Base-by-base conservation (phyloP, 768 basidiomycete species). In the Daedaleopsis sinensis region DNA sequence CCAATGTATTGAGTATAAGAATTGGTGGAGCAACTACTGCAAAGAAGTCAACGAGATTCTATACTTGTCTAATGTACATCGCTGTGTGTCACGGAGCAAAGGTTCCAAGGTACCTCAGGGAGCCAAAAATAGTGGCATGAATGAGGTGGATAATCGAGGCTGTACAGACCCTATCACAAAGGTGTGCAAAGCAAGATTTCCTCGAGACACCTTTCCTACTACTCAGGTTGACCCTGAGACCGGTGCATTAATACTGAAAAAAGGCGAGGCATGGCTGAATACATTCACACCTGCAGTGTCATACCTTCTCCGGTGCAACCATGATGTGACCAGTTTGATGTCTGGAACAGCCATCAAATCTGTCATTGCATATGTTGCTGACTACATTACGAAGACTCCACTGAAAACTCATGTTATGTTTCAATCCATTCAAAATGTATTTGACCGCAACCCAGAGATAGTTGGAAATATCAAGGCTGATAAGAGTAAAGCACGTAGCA, bases 221-320 rank as follows among this genome's bases (percentile, higher is more conserved):
- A 53, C 52, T 39, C n/a, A 38, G 21, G 39, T 35, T 8, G 47
- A 67, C 27, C 15, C 54, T 13, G 47, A 50, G n/a, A 49, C 46
- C 21, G 56, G 56, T 4, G 46, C 32, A 10, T 27, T 57, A 1
- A 15, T 57, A 5, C 36, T 57, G 46, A 57, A 50, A 21, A 57
- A 57, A 23, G 37, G 37, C 10, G 56, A 57, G 18, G 35, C 46
- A 11, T 57, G 56, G 56, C 18, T 57, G 0, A 57, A 57, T 24
- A 48, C 47, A 36, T 16, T 48, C 46, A 44, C 43, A 12, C 43
- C 27, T 13, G 43, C 46, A 21, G 16, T 52, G 12, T 32, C 51
- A 12, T 52, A 52, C n/a, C 51, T 52, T 16, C 12, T 52, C 6
- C 51, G 32, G 16, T 35, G 32, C 32, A 52, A 52, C 51, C 24